Percentiles rank a stretch among this genome's conserved stretches.
Evolutionary conservation across 257 asterid genomes (phyloP).

Genomic region (Lycium ferocissimum): DNA sequence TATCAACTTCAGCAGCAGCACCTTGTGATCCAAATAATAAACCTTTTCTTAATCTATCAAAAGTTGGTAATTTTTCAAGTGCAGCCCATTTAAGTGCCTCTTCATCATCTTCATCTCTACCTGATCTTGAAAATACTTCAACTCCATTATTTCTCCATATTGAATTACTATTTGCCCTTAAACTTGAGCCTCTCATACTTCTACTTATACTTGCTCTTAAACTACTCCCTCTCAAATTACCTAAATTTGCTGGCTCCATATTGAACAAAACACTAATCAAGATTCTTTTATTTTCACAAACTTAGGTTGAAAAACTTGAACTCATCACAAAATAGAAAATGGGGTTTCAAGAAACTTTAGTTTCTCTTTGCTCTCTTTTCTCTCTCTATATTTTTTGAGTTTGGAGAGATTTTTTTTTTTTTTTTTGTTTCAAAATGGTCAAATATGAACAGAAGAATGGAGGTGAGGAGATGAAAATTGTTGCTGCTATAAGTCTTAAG

Average conservation of each 20-base stretch:
- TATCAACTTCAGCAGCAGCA: constrained; percentile 53
- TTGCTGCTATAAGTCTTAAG: neutral
- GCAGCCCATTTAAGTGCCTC: constrained; percentile 77
- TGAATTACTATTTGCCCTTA: constrained; percentile 50
- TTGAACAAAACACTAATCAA: neutral
- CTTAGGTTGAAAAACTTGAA: neutral
- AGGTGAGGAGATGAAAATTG: neutral
- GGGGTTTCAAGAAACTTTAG: neutral
- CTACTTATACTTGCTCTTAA: constrained; percentile 38
- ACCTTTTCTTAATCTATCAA: constrained; percentile 70
- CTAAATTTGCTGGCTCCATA: constrained; percentile 31
- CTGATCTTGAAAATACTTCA: constrained; percentile 60
- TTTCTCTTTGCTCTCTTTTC: no score
- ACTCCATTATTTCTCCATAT: constrained; percentile 60
- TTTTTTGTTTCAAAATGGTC: neutral
- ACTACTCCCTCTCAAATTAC: constrained; percentile 37
- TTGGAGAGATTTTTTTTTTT: no score
- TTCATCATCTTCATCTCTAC: constrained; percentile 69
- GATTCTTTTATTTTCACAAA: neutral
- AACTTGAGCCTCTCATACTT: constrained; percentile 37
- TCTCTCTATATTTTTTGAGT: no score
- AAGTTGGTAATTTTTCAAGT: constrained; percentile 71
- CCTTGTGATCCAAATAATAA: constrained; percentile 64
- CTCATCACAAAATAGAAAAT: neutral
- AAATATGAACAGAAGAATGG: neutral